Base-by-base conservation (phyloP, 192 early-diverging fungal genomes). In the Funneliformis geosporum region DNA sequence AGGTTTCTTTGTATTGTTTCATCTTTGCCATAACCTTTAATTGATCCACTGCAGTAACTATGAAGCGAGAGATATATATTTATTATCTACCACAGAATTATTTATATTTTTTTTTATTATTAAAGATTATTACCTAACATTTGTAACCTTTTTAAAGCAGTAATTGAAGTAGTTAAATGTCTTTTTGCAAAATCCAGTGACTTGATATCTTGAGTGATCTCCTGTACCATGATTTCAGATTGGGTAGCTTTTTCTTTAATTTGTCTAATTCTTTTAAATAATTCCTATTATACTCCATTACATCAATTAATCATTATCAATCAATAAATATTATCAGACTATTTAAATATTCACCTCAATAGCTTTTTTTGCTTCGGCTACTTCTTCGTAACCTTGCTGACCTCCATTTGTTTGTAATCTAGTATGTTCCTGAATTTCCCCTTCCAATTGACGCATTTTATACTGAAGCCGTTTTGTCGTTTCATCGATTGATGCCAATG, bases 141-240 rank as follows among this genome's bases (percentile, higher is more conserved):
- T 80, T 97, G 95, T 11, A 97, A 84, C 79, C 96, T 87, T 74
- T 93, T 93, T 67, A 97, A 85, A 5, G 93, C 90, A 0, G 93
- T 93, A 14, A 96, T 94, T 2, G 96, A 92, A 38, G 84, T 80
- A 5, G 93, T 93, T 60, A 99, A 84, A 80, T 98, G 96, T 72
- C 93, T 90, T 83, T 99, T 99, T 47, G 96, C 95, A 79, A 92
- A 92, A 82, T 99, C 98, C 59, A 99, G 87, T 11, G 92, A 89
- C 79, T 96, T 96, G 79, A 99, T 98, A 79, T 99, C 98, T 73
- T 93, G 89, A 14, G 98, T 98, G 62, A 99, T 99, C 62, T 97
- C 96, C 21, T 94, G 91, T 0, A 99, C 96, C 89, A 93, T 93
- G 18, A 89, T 84, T 69, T 98, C 96, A 0, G 96, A 96, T 59